Evolutionary conservation across 306 rosid genomes (phyloP).

Genomic region (Corylus heterophylla): DNA sequence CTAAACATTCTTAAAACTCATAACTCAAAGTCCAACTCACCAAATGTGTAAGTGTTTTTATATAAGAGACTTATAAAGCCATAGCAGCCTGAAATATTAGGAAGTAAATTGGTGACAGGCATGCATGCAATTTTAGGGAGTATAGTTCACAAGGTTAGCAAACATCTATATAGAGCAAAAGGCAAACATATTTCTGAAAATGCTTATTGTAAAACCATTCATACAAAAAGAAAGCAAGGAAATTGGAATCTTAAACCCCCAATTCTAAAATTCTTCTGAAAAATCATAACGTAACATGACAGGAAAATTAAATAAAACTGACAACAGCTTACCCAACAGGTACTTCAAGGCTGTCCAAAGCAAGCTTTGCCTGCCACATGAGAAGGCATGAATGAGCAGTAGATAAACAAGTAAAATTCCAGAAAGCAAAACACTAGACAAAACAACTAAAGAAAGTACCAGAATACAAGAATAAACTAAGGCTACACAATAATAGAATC

Average conservation of each 20-base stretch:
- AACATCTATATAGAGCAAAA: neutral
- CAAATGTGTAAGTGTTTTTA: neutral
- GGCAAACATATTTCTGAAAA: neutral
- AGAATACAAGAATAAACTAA: neutral
- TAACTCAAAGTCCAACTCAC: neutral
- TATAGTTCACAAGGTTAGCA: neutral
- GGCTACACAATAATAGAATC: neutral
- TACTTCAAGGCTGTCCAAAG: conserved; percentile 77
- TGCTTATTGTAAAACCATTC: neutral
- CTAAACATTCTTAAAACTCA: neutral
- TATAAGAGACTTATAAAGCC: neutral
- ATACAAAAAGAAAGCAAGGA: neutral
- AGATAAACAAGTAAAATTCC: conserved; percentile 12
- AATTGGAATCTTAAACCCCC: neutral
- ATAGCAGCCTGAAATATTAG: neutral
- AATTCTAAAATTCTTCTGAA: neutral
- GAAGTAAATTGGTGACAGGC: neutral
- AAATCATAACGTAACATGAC: neutral
- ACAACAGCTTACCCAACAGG: conserved; percentile 73
- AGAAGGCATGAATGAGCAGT: conserved; percentile 7
- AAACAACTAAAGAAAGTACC: neutral
- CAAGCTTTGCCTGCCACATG: conserved; percentile 58
- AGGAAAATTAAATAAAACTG: neutral
- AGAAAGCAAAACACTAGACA: neutral
- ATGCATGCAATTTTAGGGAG: neutral